These are phyloP conservation scores for Kwoniella sp. DNA, from an alignment of 768 basidiomycete genomes.

Conservation along the genomic window DNA sequence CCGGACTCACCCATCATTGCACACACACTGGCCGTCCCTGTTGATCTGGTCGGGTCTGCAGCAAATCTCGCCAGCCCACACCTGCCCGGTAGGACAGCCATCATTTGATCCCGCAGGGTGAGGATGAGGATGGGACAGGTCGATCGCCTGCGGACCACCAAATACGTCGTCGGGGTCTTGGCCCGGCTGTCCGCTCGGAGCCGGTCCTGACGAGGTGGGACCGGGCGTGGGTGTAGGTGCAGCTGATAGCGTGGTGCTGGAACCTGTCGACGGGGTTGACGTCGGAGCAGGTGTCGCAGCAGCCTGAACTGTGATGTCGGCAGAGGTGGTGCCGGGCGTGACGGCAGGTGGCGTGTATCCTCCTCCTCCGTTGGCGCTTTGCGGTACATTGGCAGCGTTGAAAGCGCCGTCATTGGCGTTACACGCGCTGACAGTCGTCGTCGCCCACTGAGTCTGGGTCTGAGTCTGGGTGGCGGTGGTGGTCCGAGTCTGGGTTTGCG, in stretches of 20 bases:
- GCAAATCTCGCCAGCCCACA: conserved; percentile 6
- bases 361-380: background rate
- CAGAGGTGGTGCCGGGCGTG: background rate
- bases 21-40: conserved; percentile 10
- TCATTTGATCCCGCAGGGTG: background rate
- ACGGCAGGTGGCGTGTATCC: conserved; percentile 2
- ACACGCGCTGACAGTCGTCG: background rate
- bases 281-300: background rate
- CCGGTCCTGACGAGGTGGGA: background rate
- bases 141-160: conserved; percentile 5
- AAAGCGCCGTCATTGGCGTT: background rate
- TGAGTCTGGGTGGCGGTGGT: conserved; percentile 10
- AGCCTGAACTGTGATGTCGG: background rate
- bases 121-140: conserved; percentile 1
- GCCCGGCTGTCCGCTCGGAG: background rate
- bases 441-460: conserved; percentile 6
- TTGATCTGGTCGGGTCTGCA: conserved; percentile 21
- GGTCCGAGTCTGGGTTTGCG: conserved; percentile 6
- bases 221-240: background rate
- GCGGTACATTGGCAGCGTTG: conserved; percentile 6
- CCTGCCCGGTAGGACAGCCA: conserved; percentile 7
- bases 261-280: background rate
- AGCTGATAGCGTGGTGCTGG: background rate
- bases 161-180: background rate
- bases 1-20: conserved; percentile 12